Conservation (phyloP, 495 filamentous ascomycete genomes). For the Pseudomonodictys pantanalensis region DNA sequence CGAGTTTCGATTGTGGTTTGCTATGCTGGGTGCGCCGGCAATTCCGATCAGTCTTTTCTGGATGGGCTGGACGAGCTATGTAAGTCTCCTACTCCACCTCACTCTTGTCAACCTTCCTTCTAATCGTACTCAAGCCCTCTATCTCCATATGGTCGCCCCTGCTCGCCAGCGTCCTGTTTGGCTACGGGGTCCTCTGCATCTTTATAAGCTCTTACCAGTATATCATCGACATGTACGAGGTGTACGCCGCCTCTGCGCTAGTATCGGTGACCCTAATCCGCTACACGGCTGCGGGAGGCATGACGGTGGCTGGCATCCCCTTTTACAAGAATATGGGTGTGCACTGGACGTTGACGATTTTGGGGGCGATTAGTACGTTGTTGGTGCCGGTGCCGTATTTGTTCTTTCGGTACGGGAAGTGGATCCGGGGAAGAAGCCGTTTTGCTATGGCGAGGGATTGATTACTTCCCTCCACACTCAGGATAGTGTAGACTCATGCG, state of each 20-base stretch:
- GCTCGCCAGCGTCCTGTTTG: conserved; percentile 50
- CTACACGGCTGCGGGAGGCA: conserved; percentile 41
- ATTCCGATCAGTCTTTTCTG: conserved; percentile 62
- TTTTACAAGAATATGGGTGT: conserved; percentile 56
- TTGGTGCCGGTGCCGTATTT: conserved; percentile 55
- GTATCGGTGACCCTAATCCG: conserved; percentile 36
- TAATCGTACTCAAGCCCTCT: no score
- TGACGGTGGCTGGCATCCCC: conserved; percentile 48
- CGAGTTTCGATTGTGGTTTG: conserved; percentile 58
- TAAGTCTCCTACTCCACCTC: no score
- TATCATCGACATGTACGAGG: conserved; percentile 40
- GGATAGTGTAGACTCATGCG: no score
- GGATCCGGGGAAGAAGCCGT: conserved; percentile 48
- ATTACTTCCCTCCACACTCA: no score
- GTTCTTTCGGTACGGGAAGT: conserved; percentile 51
- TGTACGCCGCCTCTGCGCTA: conserved; percentile 35
- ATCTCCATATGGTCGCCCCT: conserved; percentile 58
- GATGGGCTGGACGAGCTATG: conserved; percentile 58
- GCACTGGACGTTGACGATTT: conserved; percentile 56
- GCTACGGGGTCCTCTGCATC: conserved; percentile 53
- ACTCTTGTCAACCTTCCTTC: no score
- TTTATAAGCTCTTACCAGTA: conserved; percentile 40
- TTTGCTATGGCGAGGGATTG: no score
- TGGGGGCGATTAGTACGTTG: conserved; percentile 50
- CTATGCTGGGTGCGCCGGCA: conserved; percentile 53